These are phyloP conservation scores for Lodderomyces theae DNA, from an alignment of 1,139 yeast genomes.

Conservation along the genomic window DNA sequence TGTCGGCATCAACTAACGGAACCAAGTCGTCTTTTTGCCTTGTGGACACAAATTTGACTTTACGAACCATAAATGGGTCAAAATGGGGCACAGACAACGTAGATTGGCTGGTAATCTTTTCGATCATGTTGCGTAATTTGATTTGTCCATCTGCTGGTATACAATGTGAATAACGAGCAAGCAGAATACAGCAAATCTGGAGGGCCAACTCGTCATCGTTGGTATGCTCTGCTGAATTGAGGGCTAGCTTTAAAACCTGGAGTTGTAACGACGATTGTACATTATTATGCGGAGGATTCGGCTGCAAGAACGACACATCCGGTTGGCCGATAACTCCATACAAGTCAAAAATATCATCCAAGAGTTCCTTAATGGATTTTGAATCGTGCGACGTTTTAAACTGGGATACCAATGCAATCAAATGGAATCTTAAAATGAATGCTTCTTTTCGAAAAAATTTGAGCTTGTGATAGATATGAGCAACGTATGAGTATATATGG, in stretches of 20 bases:
- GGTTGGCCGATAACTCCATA: conserved; percentile 41
- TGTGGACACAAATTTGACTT: conserved; percentile 34
- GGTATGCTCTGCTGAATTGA: conserved; percentile 51
- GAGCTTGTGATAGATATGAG: conserved; percentile 61
- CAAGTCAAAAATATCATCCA: conserved; percentile 38
- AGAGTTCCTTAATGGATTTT: conserved; percentile 25
- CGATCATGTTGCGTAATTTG: conserved; percentile 22
- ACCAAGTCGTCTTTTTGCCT: conserved; percentile 27
- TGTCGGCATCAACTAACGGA: conserved; percentile 29
- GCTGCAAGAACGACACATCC: conserved; percentile 18
- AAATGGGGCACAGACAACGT: conserved; percentile 44
- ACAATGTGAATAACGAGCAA: conserved; percentile 55
- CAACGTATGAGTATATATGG: conserved; percentile 62
- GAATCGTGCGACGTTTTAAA: conserved; percentile 14
- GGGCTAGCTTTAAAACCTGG: conserved; percentile 53
- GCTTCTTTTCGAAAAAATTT: conserved; percentile 67
- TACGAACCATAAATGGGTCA: conserved; percentile 69
- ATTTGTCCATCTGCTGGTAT: conserved; percentile 38
- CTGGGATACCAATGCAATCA: conserved; percentile 51
- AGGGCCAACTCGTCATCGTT: conserved; percentile 48
- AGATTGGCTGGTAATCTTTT: conserved; percentile 17
- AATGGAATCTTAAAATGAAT: conserved; percentile 60
- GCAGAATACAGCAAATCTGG: conserved; percentile 47
- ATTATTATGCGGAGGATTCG: not conserved
- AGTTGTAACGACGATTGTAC: conserved; percentile 43